Base-by-base conservation (phyloP, 306 rosid genomes). In the Neltuma alba region DNA sequence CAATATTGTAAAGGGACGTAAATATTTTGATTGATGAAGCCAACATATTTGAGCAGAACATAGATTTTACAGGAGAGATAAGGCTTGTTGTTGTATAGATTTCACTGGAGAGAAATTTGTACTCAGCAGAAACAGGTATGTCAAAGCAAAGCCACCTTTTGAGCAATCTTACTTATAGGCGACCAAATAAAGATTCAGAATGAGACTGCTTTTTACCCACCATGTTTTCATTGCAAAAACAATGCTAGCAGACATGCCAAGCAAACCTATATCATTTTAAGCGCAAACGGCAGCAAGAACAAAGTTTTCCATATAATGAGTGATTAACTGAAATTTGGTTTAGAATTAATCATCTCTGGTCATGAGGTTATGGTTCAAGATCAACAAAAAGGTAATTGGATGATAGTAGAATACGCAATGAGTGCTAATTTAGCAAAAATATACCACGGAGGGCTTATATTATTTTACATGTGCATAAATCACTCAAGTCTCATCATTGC, bases 11-110 rank as follows among this genome's bases (percentile, higher is more conserved):
- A 70, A 63, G 20, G 45, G 20, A 60, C 72, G 54, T 58, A 50
- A 80, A 52, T 42, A 21, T 63, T 80, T 72, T 58, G 76, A 42
- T 34, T 68, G 47, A 58, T 55, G 67, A 25, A 44, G 58, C 47
- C 55, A 80, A 31, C 67, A 47, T 58, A 65, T 71, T 76, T 13
- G 23, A 76, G 69, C 48, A 70, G 67, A 47, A 69, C 37, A 28
- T 37, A 38, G 64, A 47, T 65, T 48, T 76, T 57, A 66, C 42
- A 37, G 31, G 45, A 18, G 52, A 66, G 47, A 55, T n/a, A n/a
- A n/a, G n/a, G n/a, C n/a, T n/a, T n/a, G n/a, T n/a, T n/a, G n/a
- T n/a, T n/a, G n/a, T n/a, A 28, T 37, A 38, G 64, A 47, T 65
- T 48, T 76, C 45, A 66, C 42, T 45, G 31, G 45, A 18, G 52